Evolutionary conservation across 495 filamentous ascomycete species (phyloP).

Genomic region (Penicillium lividum): DNA sequence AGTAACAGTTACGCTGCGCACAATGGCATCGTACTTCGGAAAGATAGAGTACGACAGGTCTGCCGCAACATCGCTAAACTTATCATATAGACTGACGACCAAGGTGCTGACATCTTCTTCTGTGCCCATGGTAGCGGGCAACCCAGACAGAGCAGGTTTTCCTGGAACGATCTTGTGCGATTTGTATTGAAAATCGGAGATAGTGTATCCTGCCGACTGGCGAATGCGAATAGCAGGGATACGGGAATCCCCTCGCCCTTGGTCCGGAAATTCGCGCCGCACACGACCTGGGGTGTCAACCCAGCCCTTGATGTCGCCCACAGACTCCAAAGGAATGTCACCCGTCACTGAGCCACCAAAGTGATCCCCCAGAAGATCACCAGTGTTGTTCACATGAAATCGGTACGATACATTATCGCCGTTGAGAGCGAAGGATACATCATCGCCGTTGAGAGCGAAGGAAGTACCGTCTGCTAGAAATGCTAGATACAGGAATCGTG

Average conservation of each 20-base stretch:
- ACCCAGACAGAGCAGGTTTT: constrained; percentile 46
- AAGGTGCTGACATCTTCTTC: constrained; percentile 52
- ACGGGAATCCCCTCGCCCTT: constrained; percentile 55
- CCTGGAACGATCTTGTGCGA: constrained; percentile 44
- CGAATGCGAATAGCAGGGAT: constrained; percentile 54
- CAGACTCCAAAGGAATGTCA: constrained; percentile 42
- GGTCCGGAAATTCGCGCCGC: constrained; percentile 57
- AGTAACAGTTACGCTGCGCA: constrained; percentile 52
- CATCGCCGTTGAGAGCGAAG: too few species aligned
- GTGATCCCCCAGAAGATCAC: constrained; percentile 53
- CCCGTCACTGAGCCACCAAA: constrained; percentile 42
- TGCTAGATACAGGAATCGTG: too few species aligned
- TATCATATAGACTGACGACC: constrained; percentile 51
- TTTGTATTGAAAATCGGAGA: constrained; percentile 50
- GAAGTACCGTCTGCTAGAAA: too few species aligned
- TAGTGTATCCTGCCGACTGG: constrained; percentile 49
- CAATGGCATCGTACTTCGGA: constrained; percentile 51
- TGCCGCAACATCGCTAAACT: constrained; percentile 48
- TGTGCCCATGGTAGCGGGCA: constrained; percentile 52
- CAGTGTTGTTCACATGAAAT: constrained; percentile 54
- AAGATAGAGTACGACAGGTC: constrained; percentile 58
- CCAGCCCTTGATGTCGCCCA: constrained; percentile 48
- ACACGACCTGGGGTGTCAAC: constrained; percentile 41
- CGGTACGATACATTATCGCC: constrained; percentile 54
- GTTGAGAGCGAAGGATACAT: constrained; percentile 53